Conservation (phyloP, 1,284 basidiomycete genomes). For the Coniophora puteana region DNA sequence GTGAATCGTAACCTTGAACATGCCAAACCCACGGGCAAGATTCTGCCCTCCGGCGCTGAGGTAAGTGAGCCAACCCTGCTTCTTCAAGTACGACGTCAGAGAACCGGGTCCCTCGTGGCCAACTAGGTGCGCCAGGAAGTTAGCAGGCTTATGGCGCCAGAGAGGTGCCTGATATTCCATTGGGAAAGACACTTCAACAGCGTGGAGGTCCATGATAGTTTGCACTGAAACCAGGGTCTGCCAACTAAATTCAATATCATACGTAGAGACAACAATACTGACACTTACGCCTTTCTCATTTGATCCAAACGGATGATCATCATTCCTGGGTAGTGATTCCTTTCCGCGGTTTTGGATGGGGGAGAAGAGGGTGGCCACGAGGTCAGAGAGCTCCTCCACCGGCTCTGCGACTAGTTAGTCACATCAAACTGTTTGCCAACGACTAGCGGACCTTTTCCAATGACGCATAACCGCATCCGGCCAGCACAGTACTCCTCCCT, state of each 20-base stretch:
- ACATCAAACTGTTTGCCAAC: not conserved
- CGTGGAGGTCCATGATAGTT: conserved; percentile 89
- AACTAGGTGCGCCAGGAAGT: conserved; percentile 83
- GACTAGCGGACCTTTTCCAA: conserved; percentile 72
- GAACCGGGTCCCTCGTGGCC: conserved; percentile 98
- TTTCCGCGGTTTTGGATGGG: conserved; percentile 69
- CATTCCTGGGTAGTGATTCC: conserved; percentile 64
- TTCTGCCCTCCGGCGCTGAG: conserved; percentile 75
- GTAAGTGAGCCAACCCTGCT: conserved; percentile 86
- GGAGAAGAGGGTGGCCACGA: conserved; percentile 76
- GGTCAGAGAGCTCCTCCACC: conserved; percentile 71
- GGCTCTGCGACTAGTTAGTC: conserved; percentile 52
- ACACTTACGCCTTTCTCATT: conserved; percentile 72
- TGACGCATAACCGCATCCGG: conserved; percentile 88
- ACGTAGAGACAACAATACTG: conserved; percentile 1
- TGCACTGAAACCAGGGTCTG: conserved; percentile 85
- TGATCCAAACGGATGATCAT: conserved; percentile 74
- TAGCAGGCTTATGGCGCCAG: conserved; percentile 81
- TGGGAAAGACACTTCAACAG: conserved; percentile 86
- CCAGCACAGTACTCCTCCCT: conserved; percentile 89
- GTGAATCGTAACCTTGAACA: conserved; percentile 84
- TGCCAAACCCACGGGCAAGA: conserved; percentile 80
- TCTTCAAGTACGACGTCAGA: conserved; percentile 88
- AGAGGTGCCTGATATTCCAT: conserved; percentile 79
- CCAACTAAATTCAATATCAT: not conserved